These are phyloP conservation scores for Leccinum longicurvipes DNA, from an alignment of 768 basidiomycete species.

Conservation along the genomic window DNA sequence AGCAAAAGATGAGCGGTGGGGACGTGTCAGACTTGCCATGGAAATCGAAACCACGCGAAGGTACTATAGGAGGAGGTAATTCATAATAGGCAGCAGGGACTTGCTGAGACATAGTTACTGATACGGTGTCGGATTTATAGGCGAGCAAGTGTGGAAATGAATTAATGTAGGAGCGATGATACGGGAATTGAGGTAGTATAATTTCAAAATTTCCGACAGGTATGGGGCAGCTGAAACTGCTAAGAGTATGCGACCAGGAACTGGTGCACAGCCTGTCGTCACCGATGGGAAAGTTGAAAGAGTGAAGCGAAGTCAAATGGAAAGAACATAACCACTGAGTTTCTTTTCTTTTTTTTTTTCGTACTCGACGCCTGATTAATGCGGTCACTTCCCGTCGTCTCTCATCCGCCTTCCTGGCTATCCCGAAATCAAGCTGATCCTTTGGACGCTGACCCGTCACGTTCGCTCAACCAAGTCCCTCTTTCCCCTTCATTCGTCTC, in stretches of 20 bases:
- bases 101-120: no score
- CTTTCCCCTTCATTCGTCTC: conserved; percentile 45
- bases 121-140: no score
- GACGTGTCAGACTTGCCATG: conserved; percentile 60
- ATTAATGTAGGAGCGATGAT: no score
- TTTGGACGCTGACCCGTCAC: conserved; percentile 29
- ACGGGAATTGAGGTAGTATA: no score
- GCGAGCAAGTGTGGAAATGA: no score
- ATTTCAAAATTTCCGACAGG: no score
- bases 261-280: no score
- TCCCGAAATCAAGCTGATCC: conserved; percentile 36
- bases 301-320: no score
- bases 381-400: conserved; percentile 36
- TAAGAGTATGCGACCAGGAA: no score
- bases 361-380: conserved; percentile 9
- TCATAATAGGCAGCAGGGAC: conserved; percentile 49
- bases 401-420: conserved; percentile 34
- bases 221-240: no score
- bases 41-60: conserved; percentile 67
- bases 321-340: no score
- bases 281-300: neutral
- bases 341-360: neutral
- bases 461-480: conserved; percentile 20
- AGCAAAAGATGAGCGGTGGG: neutral
- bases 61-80: conserved; percentile 49